Conservation (phyloP, 768 basidiomycete genomes). For the Clitopilus hobsonii region DNA sequence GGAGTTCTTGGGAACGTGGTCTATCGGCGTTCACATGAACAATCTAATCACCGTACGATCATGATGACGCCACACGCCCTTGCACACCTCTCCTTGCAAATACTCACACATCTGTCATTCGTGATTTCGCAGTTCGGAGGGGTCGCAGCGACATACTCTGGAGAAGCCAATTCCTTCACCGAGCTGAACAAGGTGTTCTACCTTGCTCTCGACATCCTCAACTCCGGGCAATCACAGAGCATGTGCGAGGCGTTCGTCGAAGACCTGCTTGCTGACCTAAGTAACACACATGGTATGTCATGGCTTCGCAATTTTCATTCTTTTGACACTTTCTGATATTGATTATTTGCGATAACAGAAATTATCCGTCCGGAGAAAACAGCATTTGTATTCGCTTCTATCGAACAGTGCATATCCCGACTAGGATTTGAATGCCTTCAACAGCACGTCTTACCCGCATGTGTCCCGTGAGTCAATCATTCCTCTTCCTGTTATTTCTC, state of each 20-base stretch:
- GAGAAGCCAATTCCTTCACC: constrained; percentile 48
- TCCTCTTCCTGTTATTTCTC: constrained; percentile 3
- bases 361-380: constrained; percentile 31
- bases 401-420: constrained; percentile 73
- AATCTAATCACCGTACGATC: constrained; percentile 4
- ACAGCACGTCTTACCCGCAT: constrained; percentile 52
- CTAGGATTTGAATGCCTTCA: constrained; percentile 50
- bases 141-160: constrained; percentile 40
- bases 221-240: constrained; percentile 26
- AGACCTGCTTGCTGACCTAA: constrained; percentile 13
- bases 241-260: constrained; percentile 29
- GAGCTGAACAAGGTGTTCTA: constrained; percentile 77
- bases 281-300: constrained; percentile 9
- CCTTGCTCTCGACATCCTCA: constrained; percentile 70
- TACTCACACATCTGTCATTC: constrained; percentile 66
- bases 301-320: neutral
- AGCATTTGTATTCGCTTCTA: constrained; percentile 66
- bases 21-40: constrained; percentile 40
- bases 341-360: neutral
- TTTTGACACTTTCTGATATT: neutral
- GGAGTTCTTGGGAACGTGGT: constrained; percentile 50
- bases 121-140: constrained; percentile 81
- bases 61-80: constrained; percentile 27
- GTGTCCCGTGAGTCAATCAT: constrained; percentile 52
- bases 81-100: constrained; percentile 49